phyloP scores from a whole-genome alignment of 2,329 filamentous ascomycete genomes.

The Cercospora beticola region DNA sequence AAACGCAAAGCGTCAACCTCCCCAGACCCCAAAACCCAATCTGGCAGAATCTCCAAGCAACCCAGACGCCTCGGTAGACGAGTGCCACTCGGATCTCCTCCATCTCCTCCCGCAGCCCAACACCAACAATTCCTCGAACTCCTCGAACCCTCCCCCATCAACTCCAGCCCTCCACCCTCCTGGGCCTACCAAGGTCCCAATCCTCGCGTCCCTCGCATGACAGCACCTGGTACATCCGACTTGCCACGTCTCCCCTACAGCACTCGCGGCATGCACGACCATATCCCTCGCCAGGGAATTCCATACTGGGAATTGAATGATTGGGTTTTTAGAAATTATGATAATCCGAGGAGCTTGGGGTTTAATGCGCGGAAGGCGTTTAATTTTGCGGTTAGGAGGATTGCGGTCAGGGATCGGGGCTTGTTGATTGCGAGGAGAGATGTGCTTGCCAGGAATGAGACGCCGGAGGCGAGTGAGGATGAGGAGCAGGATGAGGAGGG shows the following conservation, averaged over 20 bases:
- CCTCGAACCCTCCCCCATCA: not conserved
- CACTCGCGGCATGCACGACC: not conserved
- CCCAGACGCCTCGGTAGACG: not conserved
- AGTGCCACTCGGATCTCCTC: no score
- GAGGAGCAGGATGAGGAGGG: not conserved
- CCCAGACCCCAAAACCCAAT: not conserved
- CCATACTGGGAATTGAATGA: not conserved
- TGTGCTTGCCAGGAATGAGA: not conserved
- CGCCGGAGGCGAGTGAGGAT: not conserved
- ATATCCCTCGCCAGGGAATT: not conserved
- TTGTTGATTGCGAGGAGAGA: not conserved
- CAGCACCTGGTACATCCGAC: not conserved
- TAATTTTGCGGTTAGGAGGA: not conserved
- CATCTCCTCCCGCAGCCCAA: not conserved
- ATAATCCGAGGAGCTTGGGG: not conserved
- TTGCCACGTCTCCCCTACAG: not conserved
- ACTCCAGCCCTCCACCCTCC: not conserved
- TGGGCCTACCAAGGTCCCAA: not conserved
- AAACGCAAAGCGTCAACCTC: not conserved
- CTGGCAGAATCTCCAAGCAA: not conserved
- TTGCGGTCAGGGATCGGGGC: not conserved
- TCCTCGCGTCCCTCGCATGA: not conserved
- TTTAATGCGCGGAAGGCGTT: not conserved
- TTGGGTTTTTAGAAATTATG: not conserved
- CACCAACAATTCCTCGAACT: not conserved